Evolutionary conservation across 768 basidiomycete genomes (phyloP).

Genomic region (Mycena sanguinolenta): DNA sequence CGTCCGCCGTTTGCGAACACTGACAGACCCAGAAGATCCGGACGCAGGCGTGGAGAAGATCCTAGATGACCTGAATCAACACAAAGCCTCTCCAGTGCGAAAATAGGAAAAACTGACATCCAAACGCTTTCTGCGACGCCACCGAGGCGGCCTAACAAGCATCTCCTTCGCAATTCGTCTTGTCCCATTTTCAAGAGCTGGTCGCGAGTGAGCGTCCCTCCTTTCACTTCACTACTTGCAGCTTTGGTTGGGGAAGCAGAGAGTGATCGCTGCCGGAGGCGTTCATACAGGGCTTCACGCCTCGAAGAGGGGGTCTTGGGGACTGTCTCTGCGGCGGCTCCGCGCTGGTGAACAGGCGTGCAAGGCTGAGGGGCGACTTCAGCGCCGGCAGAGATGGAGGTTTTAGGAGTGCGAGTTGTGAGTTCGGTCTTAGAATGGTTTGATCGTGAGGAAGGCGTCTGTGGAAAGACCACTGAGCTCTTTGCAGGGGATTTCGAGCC

Average conservation of each 20-base stretch:
- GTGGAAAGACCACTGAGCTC: slow-evolving; percentile 66
- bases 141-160: slow-evolving; percentile 80
- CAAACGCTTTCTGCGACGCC: slow-evolving; percentile 90
- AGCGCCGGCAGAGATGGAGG: slow-evolving; percentile 48
- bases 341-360: slow-evolving; percentile 77
- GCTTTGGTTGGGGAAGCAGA: slow-evolving; percentile 76
- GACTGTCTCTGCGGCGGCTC: slow-evolving; percentile 64
- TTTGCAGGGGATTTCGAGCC: slow-evolving; percentile 60
- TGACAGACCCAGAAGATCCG: slow-evolving; percentile 64
- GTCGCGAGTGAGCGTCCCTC: slow-evolving; percentile 70
- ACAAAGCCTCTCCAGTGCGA: slow-evolving; percentile 2
- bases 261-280: slow-evolving; percentile 80
- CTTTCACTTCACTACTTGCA: slow-evolving; percentile 53
- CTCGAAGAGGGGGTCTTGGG: slow-evolving; percentile 80
- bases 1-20: slow-evolving; percentile 77
- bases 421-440: slow-evolving; percentile 53
- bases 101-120: slow-evolving; percentile 71
- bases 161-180: slow-evolving; percentile 83
- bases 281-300: slow-evolving; percentile 85
- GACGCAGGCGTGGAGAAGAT: slow-evolving; percentile 75
- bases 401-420: slow-evolving; percentile 63
- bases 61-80: slow-evolving; percentile 53
- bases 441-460: slow-evolving; percentile 71
- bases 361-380: slow-evolving; percentile 61
- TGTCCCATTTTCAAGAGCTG: slow-evolving; percentile 80